A percentile compares a stretch with the other conserved stretches of the same genome.
Conservation (phyloP, 2,329 filamentous ascomycete species). For the Colletotrichum siamense region DNA sequence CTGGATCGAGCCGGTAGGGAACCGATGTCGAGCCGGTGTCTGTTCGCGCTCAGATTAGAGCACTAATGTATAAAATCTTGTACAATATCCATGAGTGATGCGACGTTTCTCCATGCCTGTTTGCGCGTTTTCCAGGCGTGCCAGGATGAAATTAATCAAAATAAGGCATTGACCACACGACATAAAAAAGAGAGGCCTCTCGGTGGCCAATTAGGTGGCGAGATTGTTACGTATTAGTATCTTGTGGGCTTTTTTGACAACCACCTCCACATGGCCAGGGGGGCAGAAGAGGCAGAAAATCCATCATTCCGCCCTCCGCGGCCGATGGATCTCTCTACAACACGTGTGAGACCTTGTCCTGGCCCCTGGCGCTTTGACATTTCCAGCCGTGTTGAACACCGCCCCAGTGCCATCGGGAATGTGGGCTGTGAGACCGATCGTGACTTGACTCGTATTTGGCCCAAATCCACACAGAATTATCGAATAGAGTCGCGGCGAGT, state of each 20-base stretch:
- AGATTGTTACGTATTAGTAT: background rate
- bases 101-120: background rate
- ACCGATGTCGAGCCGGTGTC: background rate
- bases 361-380: background rate
- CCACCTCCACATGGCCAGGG: background rate
- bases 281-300: background rate
- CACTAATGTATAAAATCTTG: slow-evolving; percentile 15
- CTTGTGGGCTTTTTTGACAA: background rate
- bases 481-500: background rate
- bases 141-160: background rate
- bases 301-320: background rate
- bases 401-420: background rate
- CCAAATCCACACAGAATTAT: background rate
- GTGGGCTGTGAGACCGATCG: background rate
- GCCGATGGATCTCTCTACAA: background rate
- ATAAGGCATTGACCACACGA: slow-evolving; percentile 1
- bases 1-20: background rate
- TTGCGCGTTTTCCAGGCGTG: background rate
- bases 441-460: background rate
- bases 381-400: background rate
- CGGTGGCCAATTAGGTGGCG: background rate
- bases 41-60: background rate
- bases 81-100: slow-evolving; percentile 3
- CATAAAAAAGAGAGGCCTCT: background rate
- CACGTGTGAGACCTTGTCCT: background rate